These are phyloP conservation scores for Saccharum officinarum DNA, from an alignment of 176 grass and related monocot species.

Conservation along the genomic window DNA sequence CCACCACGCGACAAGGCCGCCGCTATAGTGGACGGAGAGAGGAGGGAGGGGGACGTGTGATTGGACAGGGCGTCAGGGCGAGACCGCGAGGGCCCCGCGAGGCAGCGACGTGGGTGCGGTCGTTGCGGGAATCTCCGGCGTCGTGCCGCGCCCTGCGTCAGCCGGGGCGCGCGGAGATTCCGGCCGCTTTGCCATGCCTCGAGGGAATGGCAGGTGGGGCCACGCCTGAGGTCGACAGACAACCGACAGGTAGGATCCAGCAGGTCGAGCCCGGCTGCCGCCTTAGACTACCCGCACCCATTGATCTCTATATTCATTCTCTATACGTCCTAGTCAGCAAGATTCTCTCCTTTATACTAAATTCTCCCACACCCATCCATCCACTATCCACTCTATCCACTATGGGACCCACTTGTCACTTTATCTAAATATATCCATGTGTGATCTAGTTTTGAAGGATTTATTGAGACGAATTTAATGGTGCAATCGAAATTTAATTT, in stretches of 20 bases:
- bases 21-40: not conserved
- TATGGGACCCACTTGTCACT: too few species aligned
- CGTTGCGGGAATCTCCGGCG: slow-evolving; percentile 35
- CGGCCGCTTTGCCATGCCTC: not conserved
- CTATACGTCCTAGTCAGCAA: too few species aligned
- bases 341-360: too few species aligned
- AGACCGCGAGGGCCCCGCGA: not conserved
- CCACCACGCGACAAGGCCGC: not conserved
- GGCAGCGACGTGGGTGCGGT: not conserved
- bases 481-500: too few species aligned
- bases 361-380: too few species aligned
- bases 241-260: not conserved
- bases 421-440: too few species aligned
- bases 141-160: not conserved
- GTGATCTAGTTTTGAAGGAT: too few species aligned
- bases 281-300: too few species aligned
- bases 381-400: too few species aligned
- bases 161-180: slow-evolving; percentile 22
- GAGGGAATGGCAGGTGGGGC: not conserved
- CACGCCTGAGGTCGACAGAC: not conserved
- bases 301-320: too few species aligned
- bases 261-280: too few species aligned
- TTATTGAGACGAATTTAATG: too few species aligned
- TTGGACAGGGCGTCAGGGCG: fast-evolving
- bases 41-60: not conserved